Evolutionary conservation across 2,329 filamentous ascomycete genomes (phyloP).

Genomic region (Delphinella strobiligena): DNA sequence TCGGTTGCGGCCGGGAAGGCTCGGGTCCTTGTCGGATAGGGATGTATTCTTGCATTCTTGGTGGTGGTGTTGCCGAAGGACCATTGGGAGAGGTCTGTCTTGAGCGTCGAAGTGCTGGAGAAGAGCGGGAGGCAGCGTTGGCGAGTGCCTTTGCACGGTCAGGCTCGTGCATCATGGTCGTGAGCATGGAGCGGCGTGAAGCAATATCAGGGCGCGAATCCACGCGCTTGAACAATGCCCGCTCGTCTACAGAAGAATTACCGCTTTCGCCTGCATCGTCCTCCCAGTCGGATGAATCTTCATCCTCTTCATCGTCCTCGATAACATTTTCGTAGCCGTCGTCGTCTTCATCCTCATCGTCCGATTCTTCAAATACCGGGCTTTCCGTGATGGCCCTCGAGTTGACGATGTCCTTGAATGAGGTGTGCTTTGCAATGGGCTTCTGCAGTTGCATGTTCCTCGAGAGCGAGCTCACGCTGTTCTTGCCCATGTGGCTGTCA

Average conservation of each 20-base stretch:
- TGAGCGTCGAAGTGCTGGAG: slow-evolving; percentile 44
- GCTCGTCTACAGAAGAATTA: slow-evolving; percentile 63
- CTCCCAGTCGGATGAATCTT: slow-evolving; percentile 40
- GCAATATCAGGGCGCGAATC: slow-evolving; percentile 77
- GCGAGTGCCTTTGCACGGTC: slow-evolving; percentile 60
- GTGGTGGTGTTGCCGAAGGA: slow-evolving; percentile 50
- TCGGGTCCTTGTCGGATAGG: slow-evolving; percentile 18
- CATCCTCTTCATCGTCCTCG: slow-evolving; percentile 38
- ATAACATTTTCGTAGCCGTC: slow-evolving; percentile 76
- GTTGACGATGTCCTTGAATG: slow-evolving; percentile 66
- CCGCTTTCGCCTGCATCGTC: slow-evolving; percentile 60
- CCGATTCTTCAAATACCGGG: slow-evolving; percentile 48
- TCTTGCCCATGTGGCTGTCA: slow-evolving; percentile 45
- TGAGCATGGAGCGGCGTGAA: slow-evolving; percentile 79
- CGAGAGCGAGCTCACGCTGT: slow-evolving; percentile 42
- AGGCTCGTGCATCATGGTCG: slow-evolving; percentile 73
- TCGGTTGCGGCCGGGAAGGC: slow-evolving; percentile 62
- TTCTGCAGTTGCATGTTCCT: slow-evolving; percentile 35
- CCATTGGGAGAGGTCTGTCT: slow-evolving; percentile 58
- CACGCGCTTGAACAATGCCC: slow-evolving; percentile 75
- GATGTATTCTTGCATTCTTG: slow-evolving; percentile 23
- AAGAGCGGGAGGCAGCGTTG: slow-evolving; percentile 48
- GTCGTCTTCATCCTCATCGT: slow-evolving; percentile 45
- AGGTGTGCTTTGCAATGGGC: slow-evolving; percentile 60
- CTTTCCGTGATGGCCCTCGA: slow-evolving; percentile 54